phyloP scores from a whole-genome alignment of 805 yeast genomes.

The Citeromyces matritensis region DNA sequence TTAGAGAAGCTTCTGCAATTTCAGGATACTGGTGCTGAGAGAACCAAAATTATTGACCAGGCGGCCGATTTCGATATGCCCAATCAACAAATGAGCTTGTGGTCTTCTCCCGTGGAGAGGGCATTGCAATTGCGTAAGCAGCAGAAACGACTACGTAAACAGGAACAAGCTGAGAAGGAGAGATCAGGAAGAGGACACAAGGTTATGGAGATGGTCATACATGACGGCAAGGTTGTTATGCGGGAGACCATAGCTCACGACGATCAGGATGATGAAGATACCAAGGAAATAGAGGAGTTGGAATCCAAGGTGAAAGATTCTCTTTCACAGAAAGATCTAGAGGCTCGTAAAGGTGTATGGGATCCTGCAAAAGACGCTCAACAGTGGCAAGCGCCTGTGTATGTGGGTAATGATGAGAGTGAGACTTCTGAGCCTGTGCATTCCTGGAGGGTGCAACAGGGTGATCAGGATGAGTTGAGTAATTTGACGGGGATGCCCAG shows the following conservation, averaged over 20 bases:
- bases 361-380: slow-evolving; percentile 20
- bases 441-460: too few species aligned
- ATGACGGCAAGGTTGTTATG: slow-evolving; percentile 66
- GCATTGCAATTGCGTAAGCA: slow-evolving; percentile 80
- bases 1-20: slow-evolving; percentile 61
- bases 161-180: slow-evolving; percentile 40
- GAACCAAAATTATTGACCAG: slow-evolving; percentile 86
- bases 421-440: slow-evolving; percentile 10
- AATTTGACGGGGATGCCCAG: too few species aligned
- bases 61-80: slow-evolving; percentile 75
- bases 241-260: slow-evolving; percentile 23
- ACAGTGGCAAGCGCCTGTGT: slow-evolving; percentile 1
- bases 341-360: slow-evolving; percentile 13
- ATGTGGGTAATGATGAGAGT: slow-evolving; percentile 8
- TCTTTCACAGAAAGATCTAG: not conserved
- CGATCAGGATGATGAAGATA: slow-evolving; percentile 10
- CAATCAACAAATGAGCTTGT: slow-evolving; percentile 41
- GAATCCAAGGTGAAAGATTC: slow-evolving; percentile 2
- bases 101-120: slow-evolving; percentile 82
- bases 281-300: slow-evolving; percentile 10
- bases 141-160: slow-evolving; percentile 55
- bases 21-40: slow-evolving; percentile 76
- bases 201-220: slow-evolving; percentile 64
- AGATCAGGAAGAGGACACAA: slow-evolving; percentile 62
- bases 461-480: too few species aligned